Conservation (phyloP, 176 grass and related monocot genomes). For the Zea mays region Zm-B73-REFERENCE-NAM-5.0 NC_050104.1:52475001-52475500, state of each 20-base stretch:
- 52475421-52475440: conserved; percentile 91
- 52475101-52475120: too few species aligned
- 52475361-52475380: conserved; percentile 32
- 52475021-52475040: conserved; percentile 99
- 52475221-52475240: conserved; percentile 95
- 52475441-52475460: conserved; percentile 98
- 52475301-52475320: conserved; percentile 72
- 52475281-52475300: conserved; percentile 96
- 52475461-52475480: conserved; percentile 21
- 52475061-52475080: conserved; percentile 78
- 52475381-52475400: conserved; percentile 83
- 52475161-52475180: conserved; percentile 20
- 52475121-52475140: too few species aligned
- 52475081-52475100: too few species aligned
- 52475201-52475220: conserved; percentile 14
- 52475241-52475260: conserved; percentile 97
- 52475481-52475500: background rate
- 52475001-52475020: conserved; percentile 34
- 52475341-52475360: conserved; percentile 8
- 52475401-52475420: conserved; percentile 99
- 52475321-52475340: conserved; percentile 30
- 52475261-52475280: conserved; percentile 95
- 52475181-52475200: conserved; percentile 8
- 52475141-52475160: conserved; percentile 36
- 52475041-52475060: conserved; percentile 98